Base-by-base conservation (phyloP, 352 stramenopile genomes). In the Pythium plurisporium region DNA sequence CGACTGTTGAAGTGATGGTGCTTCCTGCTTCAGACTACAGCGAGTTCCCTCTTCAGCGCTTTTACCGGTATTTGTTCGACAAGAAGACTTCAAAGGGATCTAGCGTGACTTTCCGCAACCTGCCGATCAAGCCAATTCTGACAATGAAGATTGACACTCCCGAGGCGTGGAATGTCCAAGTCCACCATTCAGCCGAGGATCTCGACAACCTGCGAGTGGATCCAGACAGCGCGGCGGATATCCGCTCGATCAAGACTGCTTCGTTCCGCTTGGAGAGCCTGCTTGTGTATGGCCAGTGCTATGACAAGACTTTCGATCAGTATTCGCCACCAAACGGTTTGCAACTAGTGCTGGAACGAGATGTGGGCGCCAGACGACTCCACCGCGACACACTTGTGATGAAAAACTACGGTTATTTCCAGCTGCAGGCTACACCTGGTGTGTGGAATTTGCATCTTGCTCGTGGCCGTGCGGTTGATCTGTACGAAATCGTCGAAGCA, bases 361-460 rank as follows among this genome's bases (percentile, higher is more conserved):
- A 87, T n/a, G 66, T 88, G 22, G 81, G 75, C 10, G 69, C 52
- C 43, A 54, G 69, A 25, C 67, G 69, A 22, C 51, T 89, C 33
- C 74, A 91, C 44, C 86, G 83, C 22, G 97, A 99, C 63, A 99
- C 98, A 14, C 63, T 99, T 4, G 97, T 99, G 17, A 99, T 99
- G 98, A 97, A 98, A 62, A 99, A 98, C 72, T 71, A 98, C 27
- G 98, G 97, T 14, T 99, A 99, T 81, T 99, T 98, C 74, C 97
- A 99, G 67, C 78, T 99, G 12, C 91, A 98, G 55, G 96, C 96
- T 0, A 96, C 96, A 2, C 97, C 97, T 25, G 97, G 97, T 22
- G 82, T 99, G 12, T 99, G 88, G 86, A 75, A 90, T 36, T 67
- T 99, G 20, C 69, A 84, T n/a, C 84, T 99, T 20, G 90, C 90